Evolutionary conservation across 441 rosid species (phyloP).

Genomic region (Manihot esculenta): DNA sequence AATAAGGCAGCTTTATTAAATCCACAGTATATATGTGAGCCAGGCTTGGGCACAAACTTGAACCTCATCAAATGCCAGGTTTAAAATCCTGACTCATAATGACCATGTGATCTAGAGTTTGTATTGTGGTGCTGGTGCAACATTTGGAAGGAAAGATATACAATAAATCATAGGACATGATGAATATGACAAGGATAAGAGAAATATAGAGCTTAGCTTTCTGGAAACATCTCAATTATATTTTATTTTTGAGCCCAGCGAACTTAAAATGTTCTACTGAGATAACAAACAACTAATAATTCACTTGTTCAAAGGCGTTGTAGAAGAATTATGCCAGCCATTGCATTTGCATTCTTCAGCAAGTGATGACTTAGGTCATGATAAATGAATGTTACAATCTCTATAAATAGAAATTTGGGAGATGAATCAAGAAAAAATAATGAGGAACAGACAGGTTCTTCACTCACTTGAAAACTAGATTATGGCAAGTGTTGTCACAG

Average conservation of each 20-base stretch:
- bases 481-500: slow-evolving; percentile 84
- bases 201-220: neutral
- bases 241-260: slow-evolving; percentile 7
- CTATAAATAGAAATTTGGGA: slow-evolving; percentile 13
- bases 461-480: slow-evolving; percentile 59
- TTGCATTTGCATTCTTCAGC: slow-evolving; percentile 19
- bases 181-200: neutral
- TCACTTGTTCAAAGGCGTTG: neutral
- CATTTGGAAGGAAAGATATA: neutral
- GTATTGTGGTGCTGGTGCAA: too few relatives aligned
- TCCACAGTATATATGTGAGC: neutral
- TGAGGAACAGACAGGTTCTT: slow-evolving; percentile 28
- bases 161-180: neutral
- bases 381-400: slow-evolving; percentile 30
- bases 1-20: neutral
- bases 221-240: neutral
- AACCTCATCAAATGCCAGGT: too few relatives aligned
- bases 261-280: slow-evolving; percentile 8
- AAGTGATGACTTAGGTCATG: slow-evolving; percentile 15
- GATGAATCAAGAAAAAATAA: slow-evolving; percentile 16
- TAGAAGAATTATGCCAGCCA: slow-evolving; percentile 17
- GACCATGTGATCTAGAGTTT: too few relatives aligned
- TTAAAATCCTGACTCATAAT: too few relatives aligned
- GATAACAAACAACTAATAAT: slow-evolving; percentile 9
- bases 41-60: too few relatives aligned